Evolutionary conservation across 202 grass and related monocot species (phyloP).

Genomic region (Bolboschoenoplectus hybrid): DNA sequence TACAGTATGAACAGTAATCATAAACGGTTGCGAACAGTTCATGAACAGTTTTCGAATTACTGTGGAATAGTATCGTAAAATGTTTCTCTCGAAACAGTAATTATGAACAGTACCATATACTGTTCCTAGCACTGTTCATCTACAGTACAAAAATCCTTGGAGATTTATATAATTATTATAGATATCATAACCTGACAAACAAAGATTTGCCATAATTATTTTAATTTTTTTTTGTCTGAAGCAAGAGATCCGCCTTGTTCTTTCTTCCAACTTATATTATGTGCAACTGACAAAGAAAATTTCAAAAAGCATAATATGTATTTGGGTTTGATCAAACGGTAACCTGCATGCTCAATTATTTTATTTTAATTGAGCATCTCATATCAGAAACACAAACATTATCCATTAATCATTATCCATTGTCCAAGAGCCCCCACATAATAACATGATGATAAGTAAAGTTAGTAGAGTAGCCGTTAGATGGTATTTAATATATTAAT

Average conservation of each 20-base stretch:
- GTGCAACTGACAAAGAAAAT: constrained; percentile 15
- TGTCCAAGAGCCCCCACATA: background rate
- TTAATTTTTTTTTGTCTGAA: constrained; percentile 1
- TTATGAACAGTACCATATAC: too few species aligned
- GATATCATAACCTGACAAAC: background rate
- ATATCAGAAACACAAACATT: background rate
- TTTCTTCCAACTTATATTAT: background rate
- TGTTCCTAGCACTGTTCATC: too few species aligned
- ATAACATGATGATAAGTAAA: background rate
- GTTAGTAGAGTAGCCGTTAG: constrained; percentile 13
- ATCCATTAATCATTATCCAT: constrained; percentile 6
- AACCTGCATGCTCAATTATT: constrained; percentile 18
- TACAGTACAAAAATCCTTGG: too few species aligned
- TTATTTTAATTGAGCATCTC: background rate
- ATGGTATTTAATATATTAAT: background rate
- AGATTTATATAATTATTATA: too few species aligned
- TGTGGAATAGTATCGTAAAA: too few species aligned
- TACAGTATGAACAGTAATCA: too few species aligned
- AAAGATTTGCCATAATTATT: background rate
- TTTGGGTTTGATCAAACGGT: background rate
- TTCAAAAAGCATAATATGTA: background rate
- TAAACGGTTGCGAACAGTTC: too few species aligned
- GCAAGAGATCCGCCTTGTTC: background rate
- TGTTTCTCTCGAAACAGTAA: too few species aligned
- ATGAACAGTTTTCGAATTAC: too few species aligned